phyloP scores from a whole-genome alignment of 1,284 basidiomycete genomes.

The Dichomitus squalens region DNA sequence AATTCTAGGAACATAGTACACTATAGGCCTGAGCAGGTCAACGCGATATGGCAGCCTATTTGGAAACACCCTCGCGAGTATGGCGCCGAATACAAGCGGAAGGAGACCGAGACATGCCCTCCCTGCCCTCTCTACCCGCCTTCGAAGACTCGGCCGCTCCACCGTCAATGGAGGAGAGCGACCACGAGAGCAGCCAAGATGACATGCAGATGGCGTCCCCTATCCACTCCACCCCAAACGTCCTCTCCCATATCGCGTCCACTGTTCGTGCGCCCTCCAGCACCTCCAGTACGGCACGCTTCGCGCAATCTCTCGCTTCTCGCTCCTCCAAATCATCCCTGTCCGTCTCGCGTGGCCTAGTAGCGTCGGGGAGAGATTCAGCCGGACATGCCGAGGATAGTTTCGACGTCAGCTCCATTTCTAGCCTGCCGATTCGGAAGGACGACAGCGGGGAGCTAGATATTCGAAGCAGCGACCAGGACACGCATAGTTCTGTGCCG shows the following conservation, averaged over 20 bases:
- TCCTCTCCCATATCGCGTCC: slow-evolving; percentile 44
- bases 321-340: slow-evolving; percentile 38
- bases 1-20: too few species aligned
- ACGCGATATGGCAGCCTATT: slow-evolving; percentile 34
- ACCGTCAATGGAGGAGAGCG: slow-evolving; percentile 24
- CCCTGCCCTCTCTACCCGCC: slow-evolving; percentile 69
- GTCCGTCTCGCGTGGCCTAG: slow-evolving; percentile 17
- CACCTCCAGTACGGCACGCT: slow-evolving; percentile 67
- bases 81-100: slow-evolving; percentile 76
- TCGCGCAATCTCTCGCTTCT: slow-evolving; percentile 64
- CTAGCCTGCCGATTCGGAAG: slow-evolving; percentile 46
- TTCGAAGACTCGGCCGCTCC: slow-evolving; percentile 60
- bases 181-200: slow-evolving; percentile 17
- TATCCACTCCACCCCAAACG: slow-evolving; percentile 66
- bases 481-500: slow-evolving; percentile 46
- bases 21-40: neutral
- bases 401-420: slow-evolving; percentile 62
- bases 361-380: slow-evolving; percentile 2
- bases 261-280: slow-evolving; percentile 57
- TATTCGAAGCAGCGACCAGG: slow-evolving; percentile 41
- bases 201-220: slow-evolving; percentile 42
- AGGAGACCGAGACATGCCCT: slow-evolving; percentile 74
- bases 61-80: slow-evolving; percentile 80
- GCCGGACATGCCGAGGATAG: slow-evolving; percentile 38
- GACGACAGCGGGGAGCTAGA: slow-evolving; percentile 40